Evolutionary conservation across 2,329 filamentous ascomycete genomes (phyloP).

Genomic region (Furcasterigmium sp.): DNA sequence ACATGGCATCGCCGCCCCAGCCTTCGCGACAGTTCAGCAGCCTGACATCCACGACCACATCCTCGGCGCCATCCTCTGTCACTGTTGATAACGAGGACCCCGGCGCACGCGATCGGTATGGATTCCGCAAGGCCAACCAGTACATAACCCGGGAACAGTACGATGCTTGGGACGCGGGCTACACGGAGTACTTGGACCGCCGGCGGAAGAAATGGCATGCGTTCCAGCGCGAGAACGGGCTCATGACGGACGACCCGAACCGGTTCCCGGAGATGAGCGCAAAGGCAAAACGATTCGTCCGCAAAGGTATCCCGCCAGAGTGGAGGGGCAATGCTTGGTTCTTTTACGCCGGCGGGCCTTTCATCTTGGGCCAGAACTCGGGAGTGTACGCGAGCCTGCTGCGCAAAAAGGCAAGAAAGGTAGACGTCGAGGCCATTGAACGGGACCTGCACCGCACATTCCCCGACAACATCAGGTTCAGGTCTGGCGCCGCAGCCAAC

Average conservation of each 20-base stretch:
- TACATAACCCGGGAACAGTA: conserved; percentile 74
- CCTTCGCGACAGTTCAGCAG: conserved; percentile 10
- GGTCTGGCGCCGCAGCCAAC: conserved; percentile 42
- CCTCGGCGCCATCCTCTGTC: conserved; percentile 13
- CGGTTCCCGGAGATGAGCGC: conserved; percentile 74
- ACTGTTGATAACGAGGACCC: conserved; percentile 41
- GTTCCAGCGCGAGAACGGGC: conserved; percentile 69
- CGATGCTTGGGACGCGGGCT: conserved; percentile 72
- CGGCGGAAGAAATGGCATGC: conserved; percentile 77
- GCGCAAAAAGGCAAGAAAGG: conserved; percentile 56
- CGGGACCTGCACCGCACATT: conserved; percentile 91
- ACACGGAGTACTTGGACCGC: conserved; percentile 69
- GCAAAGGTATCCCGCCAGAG: conserved; percentile 90
- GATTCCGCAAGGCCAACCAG: conserved; percentile 84
- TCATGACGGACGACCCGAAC: conserved; percentile 66
- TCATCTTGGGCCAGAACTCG: conserved; percentile 68
- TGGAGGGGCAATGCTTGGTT: conserved; percentile 97
- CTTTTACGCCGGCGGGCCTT: conserved; percentile 86
- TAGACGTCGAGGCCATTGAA: conserved; percentile 87
- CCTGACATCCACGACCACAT: conserved; percentile 2
- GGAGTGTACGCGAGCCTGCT: conserved; percentile 73
- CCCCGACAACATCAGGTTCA: conserved; percentile 89
- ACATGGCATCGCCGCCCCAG: conserved; percentile 19
- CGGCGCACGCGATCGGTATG: conserved; percentile 70
- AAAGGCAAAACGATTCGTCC: conserved; percentile 84